These are phyloP conservation scores for Multifurca ochricompacta DNA, from an alignment of 768 basidiomycete genomes.

Conservation along the genomic window DNA sequence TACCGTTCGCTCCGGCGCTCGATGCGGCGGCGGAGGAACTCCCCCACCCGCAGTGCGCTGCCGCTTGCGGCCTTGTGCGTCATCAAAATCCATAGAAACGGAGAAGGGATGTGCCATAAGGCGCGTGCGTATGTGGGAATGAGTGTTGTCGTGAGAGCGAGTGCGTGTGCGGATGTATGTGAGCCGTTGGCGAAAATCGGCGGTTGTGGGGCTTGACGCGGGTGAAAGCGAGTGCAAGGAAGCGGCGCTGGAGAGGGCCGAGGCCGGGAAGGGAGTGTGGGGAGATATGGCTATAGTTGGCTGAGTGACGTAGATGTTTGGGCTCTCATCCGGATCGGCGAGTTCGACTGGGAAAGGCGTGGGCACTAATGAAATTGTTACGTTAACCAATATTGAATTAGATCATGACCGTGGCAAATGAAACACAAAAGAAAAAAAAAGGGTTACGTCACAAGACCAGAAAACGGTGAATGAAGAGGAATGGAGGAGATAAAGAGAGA, in stretches of 20 bases:
- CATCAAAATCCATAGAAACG: constrained; percentile 28
- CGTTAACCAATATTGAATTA: constrained; percentile 26
- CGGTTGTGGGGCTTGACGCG: constrained; percentile 44
- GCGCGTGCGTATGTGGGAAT: constrained; percentile 42
- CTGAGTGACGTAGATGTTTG: constrained; percentile 69
- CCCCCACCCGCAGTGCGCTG: constrained; percentile 34
- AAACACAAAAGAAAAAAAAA: constrained; percentile 34
- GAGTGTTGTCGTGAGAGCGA: constrained; percentile 52
- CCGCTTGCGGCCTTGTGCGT: constrained; percentile 36
- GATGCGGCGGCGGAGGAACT: constrained; percentile 1
- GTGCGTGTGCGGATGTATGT: constrained; percentile 28
- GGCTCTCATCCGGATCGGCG: constrained; percentile 41
- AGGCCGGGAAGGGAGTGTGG: constrained; percentile 33
- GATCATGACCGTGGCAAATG: no score
- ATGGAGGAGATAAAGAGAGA: neutral
- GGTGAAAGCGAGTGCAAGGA: constrained; percentile 43
- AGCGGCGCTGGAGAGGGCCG: constrained; percentile 32
- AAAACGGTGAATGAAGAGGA: no score
- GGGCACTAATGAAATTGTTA: constrained; percentile 25
- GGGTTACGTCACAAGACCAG: neutral
- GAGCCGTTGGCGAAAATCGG: constrained; percentile 33
- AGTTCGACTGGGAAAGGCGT: constrained; percentile 40
- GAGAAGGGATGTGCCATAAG: constrained; percentile 29
- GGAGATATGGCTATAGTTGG: constrained; percentile 37
- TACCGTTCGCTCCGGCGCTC: constrained; percentile 4